These are phyloP conservation scores for Brettanomyces anomalus DNA, from an alignment of 805 yeast genomes.

Conservation along the genomic window DNA sequence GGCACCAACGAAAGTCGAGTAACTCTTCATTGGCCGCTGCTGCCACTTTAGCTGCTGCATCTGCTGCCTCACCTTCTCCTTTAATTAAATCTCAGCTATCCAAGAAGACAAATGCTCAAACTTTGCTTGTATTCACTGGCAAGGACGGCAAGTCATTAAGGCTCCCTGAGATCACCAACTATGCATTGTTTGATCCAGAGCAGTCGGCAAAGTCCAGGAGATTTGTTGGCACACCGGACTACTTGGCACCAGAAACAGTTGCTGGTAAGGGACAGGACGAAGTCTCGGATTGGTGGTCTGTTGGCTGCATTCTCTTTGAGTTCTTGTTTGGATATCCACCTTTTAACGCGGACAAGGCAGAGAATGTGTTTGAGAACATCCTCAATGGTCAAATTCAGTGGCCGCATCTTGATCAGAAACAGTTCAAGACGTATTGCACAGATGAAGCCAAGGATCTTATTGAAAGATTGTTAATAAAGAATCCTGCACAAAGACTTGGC, in stretches of 20 bases:
- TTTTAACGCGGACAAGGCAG: constrained; percentile 76
- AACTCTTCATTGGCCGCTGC: constrained; percentile 1
- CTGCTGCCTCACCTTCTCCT: constrained; percentile 32
- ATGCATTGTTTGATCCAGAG: constrained; percentile 67
- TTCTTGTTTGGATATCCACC: constrained; percentile 92
- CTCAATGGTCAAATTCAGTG: constrained; percentile 67
- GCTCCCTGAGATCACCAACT: constrained; percentile 25
- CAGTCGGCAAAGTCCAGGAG: constrained; percentile 39
- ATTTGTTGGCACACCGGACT: constrained; percentile 97
- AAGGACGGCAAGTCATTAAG: constrained; percentile 34
- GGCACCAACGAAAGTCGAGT: background rate
- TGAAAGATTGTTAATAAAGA: constrained; percentile 45
- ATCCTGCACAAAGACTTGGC: constrained; percentile 68
- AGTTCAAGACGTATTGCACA: constrained; percentile 42
- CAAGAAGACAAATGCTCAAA: constrained; percentile 43
- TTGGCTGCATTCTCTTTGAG: constrained; percentile 92
- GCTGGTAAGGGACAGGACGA: constrained; percentile 75
- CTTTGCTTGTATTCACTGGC: constrained; percentile 41
- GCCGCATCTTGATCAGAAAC: constrained; percentile 61
- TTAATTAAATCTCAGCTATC: constrained; percentile 37
- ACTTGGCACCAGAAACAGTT: constrained; percentile 94
- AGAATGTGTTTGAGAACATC: constrained; percentile 75
- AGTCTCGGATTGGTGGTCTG: constrained; percentile 97
- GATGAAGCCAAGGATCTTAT: constrained; percentile 72
- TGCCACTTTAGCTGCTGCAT: constrained; percentile 1